Evolutionary conservation across 805 yeast species (phyloP).

Genomic region (Ascoidea rubescens): DNA sequence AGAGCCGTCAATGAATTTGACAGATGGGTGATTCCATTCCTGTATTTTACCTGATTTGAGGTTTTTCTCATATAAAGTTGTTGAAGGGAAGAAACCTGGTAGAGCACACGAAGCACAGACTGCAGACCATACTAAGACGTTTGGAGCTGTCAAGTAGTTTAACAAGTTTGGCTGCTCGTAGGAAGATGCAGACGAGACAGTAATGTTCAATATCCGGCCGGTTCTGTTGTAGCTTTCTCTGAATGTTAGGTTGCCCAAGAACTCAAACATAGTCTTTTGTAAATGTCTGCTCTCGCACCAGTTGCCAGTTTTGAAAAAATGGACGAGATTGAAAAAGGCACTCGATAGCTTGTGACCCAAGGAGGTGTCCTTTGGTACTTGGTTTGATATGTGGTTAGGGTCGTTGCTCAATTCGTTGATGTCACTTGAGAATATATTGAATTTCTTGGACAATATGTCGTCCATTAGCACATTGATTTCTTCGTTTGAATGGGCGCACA

Average conservation of each 20-base stretch:
- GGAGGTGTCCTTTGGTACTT: no score
- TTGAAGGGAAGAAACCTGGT: constrained; percentile 83
- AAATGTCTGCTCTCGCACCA: constrained; percentile 72
- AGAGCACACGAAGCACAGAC: constrained; percentile 90
- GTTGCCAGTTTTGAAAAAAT: constrained; percentile 74
- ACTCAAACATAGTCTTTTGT: constrained; percentile 55
- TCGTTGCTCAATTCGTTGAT: no score
- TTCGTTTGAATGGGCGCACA: constrained; percentile 67
- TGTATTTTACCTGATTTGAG: constrained; percentile 54
- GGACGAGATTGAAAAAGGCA: constrained; percentile 19
- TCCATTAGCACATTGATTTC: constrained; percentile 48
- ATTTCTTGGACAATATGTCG: constrained; percentile 27
- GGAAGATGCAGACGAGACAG: constrained; percentile 82
- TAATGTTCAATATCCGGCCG: constrained; percentile 82
- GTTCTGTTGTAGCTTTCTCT: constrained; percentile 91
- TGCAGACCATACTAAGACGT: constrained; percentile 76
- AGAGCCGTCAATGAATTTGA: constrained; percentile 89
- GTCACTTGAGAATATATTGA: constrained; percentile 38
- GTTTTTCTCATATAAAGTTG: constrained; percentile 74
- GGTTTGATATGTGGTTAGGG: no score
- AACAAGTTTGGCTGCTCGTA: constrained; percentile 85
- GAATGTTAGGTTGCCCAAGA: constrained; percentile 84
- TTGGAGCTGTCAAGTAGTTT: constrained; percentile 68
- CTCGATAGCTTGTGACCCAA: no score
- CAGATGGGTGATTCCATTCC: constrained; percentile 71